Percentiles rank a stretch among this genome's conserved stretches.
Conservation (phyloP, 495 filamentous ascomycete species). For the Schizothecium vesticola region DNA sequence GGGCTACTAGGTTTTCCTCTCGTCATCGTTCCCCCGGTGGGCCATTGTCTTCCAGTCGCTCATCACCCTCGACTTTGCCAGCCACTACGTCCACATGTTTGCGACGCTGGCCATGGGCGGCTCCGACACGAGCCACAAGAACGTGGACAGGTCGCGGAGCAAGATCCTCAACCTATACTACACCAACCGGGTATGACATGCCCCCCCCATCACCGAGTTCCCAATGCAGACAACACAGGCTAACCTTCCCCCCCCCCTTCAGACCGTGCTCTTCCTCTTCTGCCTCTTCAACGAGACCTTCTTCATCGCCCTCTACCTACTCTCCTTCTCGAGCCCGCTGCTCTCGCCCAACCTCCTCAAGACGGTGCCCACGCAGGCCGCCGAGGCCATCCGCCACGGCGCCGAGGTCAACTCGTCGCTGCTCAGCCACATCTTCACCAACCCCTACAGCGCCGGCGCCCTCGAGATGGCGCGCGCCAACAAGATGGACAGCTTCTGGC, state of each 20-base stretch:
- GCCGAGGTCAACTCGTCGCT: conserved; percentile 60
- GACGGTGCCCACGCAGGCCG: conserved; percentile 40
- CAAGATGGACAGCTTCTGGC: conserved; percentile 80
- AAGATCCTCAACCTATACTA: conserved; percentile 93
- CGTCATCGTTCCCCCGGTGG: conserved; percentile 88
- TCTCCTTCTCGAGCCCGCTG: conserved; percentile 86
- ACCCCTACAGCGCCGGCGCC: conserved; percentile 84
- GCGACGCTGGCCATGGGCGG: conserved; percentile 82
- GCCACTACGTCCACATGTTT: conserved; percentile 99
- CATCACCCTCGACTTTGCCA: conserved; percentile 86
- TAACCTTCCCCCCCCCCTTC: conserved; percentile 12
- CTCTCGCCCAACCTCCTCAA: conserved; percentile 76
- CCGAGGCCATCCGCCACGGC: conserved; percentile 54
- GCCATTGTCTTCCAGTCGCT: conserved; percentile 86
- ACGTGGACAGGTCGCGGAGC: conserved; percentile 70
- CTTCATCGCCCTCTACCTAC: conserved; percentile 95
- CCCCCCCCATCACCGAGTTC: conserved; percentile 1
- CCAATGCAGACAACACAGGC: not conserved
- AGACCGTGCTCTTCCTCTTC: conserved; percentile 88
- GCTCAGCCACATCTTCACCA: conserved; percentile 61
- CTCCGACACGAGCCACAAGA: conserved; percentile 80
- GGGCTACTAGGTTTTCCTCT: conserved; percentile 58
- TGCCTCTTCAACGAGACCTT: conserved; percentile 90
- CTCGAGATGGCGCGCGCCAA: conserved; percentile 87
- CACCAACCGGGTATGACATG: conserved; percentile 72